Percentiles rank a stretch among this genome's conserved stretches.
Conservation (phyloP, 1,139 yeast genomes). For the Hemisphaericaspora xylanilytica region DNA sequence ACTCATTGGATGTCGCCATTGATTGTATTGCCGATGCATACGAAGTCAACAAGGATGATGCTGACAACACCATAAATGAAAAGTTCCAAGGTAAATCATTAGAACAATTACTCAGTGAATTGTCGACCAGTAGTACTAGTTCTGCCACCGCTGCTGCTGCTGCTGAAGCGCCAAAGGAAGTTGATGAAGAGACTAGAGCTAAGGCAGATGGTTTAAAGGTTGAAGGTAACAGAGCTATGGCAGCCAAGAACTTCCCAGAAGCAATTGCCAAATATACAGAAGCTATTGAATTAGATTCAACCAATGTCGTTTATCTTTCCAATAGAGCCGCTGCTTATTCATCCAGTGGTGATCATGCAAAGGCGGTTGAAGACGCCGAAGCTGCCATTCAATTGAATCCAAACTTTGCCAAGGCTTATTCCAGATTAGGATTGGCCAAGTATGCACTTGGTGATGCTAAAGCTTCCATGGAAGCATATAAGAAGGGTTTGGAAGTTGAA, state of each 20-base stretch:
- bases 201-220: conserved; percentile 81
- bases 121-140: no score
- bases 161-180: conserved; percentile 24
- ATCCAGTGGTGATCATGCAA: conserved; percentile 67
- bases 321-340: conserved; percentile 98
- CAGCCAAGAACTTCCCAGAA: conserved; percentile 62
- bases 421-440: conserved; percentile 90
- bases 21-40: conserved; percentile 91
- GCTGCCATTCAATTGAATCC: conserved; percentile 78
- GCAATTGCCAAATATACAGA: conserved; percentile 78
- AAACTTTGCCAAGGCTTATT: conserved; percentile 84
- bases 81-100: conserved; percentile 52
- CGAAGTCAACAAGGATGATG: conserved; percentile 56
- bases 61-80: conserved; percentile 28
- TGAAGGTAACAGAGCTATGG: conserved; percentile 91
- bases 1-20: conserved; percentile 90
- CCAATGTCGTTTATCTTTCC: conserved; percentile 81
- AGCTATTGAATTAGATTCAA: conserved; percentile 71
- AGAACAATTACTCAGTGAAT: conserved; percentile 44
- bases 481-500: conserved; percentile 81
- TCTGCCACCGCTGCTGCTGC: conserved; percentile 22
- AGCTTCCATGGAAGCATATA: conserved; percentile 88
- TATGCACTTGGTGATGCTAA: conserved; percentile 87
- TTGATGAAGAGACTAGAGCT: conserved; percentile 55
- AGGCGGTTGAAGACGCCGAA: conserved; percentile 82